These are phyloP conservation scores for Lyophyllum shimeji DNA, from an alignment of 768 basidiomycete species.

Conservation along the genomic window DNA sequence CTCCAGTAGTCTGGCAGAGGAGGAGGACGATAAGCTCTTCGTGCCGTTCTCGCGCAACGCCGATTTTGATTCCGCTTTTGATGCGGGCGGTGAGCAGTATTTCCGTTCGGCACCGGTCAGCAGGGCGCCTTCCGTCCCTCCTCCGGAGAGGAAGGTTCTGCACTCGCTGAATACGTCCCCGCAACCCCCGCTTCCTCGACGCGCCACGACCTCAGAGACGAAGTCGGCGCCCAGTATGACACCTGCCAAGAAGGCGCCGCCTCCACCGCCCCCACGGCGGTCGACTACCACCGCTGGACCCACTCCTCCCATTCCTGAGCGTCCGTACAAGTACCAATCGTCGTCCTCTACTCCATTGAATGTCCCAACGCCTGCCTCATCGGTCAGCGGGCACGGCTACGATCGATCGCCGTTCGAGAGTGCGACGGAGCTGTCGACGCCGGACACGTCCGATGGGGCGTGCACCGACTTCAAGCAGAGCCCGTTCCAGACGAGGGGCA, in stretches of 20 bases:
- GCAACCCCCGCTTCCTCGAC: conserved; percentile 19
- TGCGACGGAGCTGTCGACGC: conserved; percentile 42
- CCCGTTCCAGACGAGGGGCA: conserved; percentile 62
- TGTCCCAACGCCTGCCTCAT: conserved; percentile 31
- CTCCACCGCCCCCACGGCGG: conserved; percentile 66
- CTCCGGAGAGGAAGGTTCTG: neutral
- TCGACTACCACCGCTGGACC: conserved; percentile 27
- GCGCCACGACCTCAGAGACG: conserved; percentile 22
- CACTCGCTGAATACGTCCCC: conserved; percentile 9
- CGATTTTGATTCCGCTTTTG: conserved; percentile 9
- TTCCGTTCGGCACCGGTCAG: conserved; percentile 11
- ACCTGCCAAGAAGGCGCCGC: conserved; percentile 49
- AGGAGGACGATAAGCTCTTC: conserved; percentile 40
- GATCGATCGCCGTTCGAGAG: conserved; percentile 70
- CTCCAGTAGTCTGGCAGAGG: conserved; percentile 40
- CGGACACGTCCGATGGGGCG: conserved; percentile 21
- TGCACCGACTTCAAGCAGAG: conserved; percentile 65
- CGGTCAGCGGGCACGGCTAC: conserved; percentile 33
- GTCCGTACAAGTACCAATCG: conserved; percentile 27
- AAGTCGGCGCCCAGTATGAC: conserved; percentile 8
- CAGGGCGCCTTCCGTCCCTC: neutral
- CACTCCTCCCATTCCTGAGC: conserved; percentile 52
- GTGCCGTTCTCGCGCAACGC: conserved; percentile 16
- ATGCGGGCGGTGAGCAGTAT: conserved; percentile 15
- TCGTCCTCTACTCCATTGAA: conserved; percentile 18